Evolutionary conservation across 2,329 filamentous ascomycete genomes (phyloP).

Genomic region (Trichoderma sp.): DNA sequence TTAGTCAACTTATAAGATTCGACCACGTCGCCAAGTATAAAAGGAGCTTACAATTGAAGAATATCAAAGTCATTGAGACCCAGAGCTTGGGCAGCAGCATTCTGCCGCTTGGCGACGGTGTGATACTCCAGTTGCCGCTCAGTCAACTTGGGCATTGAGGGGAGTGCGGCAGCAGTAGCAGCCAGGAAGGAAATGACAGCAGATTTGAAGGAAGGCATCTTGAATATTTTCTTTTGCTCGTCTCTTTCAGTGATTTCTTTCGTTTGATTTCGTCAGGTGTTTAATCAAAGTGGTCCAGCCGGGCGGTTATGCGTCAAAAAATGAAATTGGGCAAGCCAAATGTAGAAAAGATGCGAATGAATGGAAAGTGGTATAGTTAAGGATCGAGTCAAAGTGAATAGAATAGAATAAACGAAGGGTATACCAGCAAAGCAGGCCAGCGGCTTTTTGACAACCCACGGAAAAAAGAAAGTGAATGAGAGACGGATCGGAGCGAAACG

Average conservation of each 20-base stretch:
- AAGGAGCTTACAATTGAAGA: conserved; percentile 53
- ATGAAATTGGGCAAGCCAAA: background rate
- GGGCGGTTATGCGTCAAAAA: background rate
- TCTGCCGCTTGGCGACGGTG: conserved; percentile 50
- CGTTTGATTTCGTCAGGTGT: background rate
- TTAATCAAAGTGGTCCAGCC: conserved; percentile 14
- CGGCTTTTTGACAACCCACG: conserved; percentile 23
- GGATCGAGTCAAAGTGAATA: conserved; percentile 14
- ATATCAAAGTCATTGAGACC: conserved; percentile 55
- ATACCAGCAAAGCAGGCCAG: conserved; percentile 24
- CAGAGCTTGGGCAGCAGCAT: conserved; percentile 45
- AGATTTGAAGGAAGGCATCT: conserved; percentile 42
- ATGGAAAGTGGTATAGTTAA: conserved; percentile 4
- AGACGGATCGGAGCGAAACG: conserved; percentile 16
- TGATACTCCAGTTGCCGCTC: conserved; percentile 46
- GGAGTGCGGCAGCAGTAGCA: conserved; percentile 47
- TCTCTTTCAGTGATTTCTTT: conserved; percentile 2
- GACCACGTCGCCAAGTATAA: background rate
- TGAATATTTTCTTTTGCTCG: conserved; percentile 26
- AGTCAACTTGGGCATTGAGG: conserved; percentile 45
- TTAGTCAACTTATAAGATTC: background rate
- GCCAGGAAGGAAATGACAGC: conserved; percentile 45
- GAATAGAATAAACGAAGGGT: conserved; percentile 21
- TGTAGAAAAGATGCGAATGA: background rate
- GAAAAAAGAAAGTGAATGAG: conserved; percentile 9